Percentiles rank a stretch among this genome's conserved stretches.
These are phyloP conservation scores for Ascochyta lentis DNA, from an alignment of 2,329 filamentous ascomycete genomes.

Conservation along the genomic window DNA sequence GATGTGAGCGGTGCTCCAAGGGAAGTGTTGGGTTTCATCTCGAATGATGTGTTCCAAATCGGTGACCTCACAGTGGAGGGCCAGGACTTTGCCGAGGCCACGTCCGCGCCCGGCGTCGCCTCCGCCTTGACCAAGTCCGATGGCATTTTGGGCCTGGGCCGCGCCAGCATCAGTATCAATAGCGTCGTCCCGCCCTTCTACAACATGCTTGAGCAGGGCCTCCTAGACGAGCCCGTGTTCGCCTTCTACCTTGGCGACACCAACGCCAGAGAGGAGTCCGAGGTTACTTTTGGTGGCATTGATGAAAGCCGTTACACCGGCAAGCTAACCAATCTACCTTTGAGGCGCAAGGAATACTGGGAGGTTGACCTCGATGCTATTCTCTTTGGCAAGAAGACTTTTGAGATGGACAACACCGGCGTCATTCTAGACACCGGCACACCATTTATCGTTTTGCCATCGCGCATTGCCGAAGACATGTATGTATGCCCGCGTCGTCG, in stretches of 20 bases:
- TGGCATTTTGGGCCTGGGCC: conserved; percentile 93
- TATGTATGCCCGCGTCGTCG: too few species aligned
- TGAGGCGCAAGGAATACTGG: conserved; percentile 99
- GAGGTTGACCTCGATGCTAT: conserved; percentile 96
- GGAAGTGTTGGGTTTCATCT: conserved; percentile 97
- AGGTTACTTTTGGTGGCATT: conserved; percentile 88
- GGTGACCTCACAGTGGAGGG: conserved; percentile 87
- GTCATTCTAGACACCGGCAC: conserved; percentile 98
- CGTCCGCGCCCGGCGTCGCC: conserved; percentile 90
- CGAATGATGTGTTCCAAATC: conserved; percentile 83
- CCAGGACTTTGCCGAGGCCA: conserved; percentile 96
- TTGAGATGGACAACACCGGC: conserved; percentile 91
- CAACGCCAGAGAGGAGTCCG: conserved; percentile 76
- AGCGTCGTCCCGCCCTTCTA: conserved; percentile 94
- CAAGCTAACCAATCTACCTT: conserved; percentile 89
- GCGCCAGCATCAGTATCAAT: conserved; percentile 97
- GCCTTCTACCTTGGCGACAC: conserved; percentile 91
- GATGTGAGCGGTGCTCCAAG: too few species aligned
- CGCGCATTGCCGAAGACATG: conserved; percentile 82
- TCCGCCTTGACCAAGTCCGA: conserved; percentile 99
- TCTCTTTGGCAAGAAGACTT: conserved; percentile 82
- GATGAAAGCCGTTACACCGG: conserved; percentile 83
- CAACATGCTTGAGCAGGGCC: conserved; percentile 87
- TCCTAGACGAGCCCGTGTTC: conserved; percentile 92
- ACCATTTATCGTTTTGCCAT: conserved; percentile 93